Evolutionary conservation across 2,329 filamentous ascomycete genomes (phyloP), one percentile per base, ranked within the genome.

Genomic region (Plenodomus lindquistii): DNA sequence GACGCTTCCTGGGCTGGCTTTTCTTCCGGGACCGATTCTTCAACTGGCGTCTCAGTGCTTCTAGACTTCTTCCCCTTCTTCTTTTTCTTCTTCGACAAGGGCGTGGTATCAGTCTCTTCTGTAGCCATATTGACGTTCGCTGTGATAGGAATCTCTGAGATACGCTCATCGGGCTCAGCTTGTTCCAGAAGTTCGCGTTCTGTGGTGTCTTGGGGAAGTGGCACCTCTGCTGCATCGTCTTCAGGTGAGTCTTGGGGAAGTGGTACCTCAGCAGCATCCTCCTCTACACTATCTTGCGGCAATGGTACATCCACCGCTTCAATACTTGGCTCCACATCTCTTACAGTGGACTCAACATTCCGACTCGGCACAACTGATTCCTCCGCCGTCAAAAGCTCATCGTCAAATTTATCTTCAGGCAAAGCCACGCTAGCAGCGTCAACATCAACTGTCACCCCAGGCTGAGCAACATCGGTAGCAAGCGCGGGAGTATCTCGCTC

Each of bases 61-160:
- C 51, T 57, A 13, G 43, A 36, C 48, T 62, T 64, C 48, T 59
- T 64, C 8, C 50, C 52, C 42, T 63, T 64, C 50, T 59, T 58
- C 38, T 48, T 51, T n/a, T 60, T 49, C 13, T 59, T 56, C 44
- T 54, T 57, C 17, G 50, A 48, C 15, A 24, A n/a, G 11, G 54
- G 42, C n/a, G 49, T 21, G 2, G 46, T 43, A 44, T 40, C 43
- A 13, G 51, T 8, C 8, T 21, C 37, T 8, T 31, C 27, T 4
- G 4, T 31, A 15, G 11, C 11, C 4, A 13, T 4, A 31, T n/a
- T n/a, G n/a, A 15, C 9, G 15, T 31, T 13, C 15, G 11, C 4
- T 11, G 11, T 8, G 15, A 15, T 15, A 15, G 27, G 27, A 31
- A 15, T 15, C 15, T 15, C 9, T 15, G 10, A 8, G 6, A 15